These are phyloP conservation scores for Ceratocystis diversiconidia DNA, from an alignment of 2,329 filamentous ascomycete genomes.

Conservation along the genomic window DNA sequence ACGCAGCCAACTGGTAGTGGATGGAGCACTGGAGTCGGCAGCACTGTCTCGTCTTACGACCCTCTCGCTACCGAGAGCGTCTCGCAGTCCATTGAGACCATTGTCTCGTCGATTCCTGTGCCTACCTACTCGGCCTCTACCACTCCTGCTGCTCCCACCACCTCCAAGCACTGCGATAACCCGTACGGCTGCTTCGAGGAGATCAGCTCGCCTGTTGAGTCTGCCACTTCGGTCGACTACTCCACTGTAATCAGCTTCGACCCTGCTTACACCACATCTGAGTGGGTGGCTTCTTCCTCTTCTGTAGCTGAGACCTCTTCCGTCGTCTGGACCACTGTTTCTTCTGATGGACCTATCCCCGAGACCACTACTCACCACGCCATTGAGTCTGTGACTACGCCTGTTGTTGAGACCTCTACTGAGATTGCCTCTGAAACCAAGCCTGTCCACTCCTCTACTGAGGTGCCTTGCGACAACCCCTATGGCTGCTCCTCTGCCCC, in stretches of 20 bases:
- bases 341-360: neutral
- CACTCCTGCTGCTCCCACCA: neutral
- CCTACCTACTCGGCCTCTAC: neutral
- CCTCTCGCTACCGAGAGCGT: neutral
- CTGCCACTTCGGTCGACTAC: neutral
- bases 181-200: slow-evolving; percentile 13
- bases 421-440: neutral
- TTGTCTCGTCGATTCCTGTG: neutral
- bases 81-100: neutral
- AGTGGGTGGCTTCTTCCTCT: neutral
- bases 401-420: neutral
- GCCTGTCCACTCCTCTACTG: neutral
- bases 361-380: neutral
- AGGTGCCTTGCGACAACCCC: slow-evolving; percentile 8
- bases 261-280: neutral
- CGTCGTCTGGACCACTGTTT: neutral
- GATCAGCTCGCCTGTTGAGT: neutral
- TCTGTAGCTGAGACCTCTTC: slow-evolving; percentile 3
- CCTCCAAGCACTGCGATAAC: slow-evolving; percentile 9
- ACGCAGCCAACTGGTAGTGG: neutral
- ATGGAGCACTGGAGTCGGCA: neutral
- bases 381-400: neutral
- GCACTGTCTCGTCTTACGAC: neutral
- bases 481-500: slow-evolving; percentile 13
- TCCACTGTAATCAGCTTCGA: slow-evolving; percentile 8